Base-by-base conservation (phyloP, 768 basidiomycete species). In the Serpula lacrymans region DNA sequence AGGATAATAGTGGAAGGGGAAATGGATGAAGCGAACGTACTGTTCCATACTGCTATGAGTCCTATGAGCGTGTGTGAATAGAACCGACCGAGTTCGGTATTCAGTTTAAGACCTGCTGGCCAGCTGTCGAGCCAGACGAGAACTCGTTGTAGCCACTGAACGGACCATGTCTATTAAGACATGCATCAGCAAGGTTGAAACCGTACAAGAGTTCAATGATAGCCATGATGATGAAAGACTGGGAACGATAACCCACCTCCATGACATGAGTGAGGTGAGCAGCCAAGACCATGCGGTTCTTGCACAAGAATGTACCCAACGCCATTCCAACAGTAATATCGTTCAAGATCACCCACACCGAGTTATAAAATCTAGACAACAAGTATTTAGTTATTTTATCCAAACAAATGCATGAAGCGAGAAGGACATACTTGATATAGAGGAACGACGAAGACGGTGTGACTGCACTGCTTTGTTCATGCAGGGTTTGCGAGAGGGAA, bases 21-120 rank as follows among this genome's bases (percentile, higher is more conserved):
- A 6, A 60, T 57, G 18, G 22, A 22, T 24, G 30, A 42, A 43
- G 24, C 7, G 29, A 17, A 70, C 85, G 34, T 42, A 93, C 93
- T 64, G 5, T 74, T 78, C 90, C 91, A 97, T 2, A 75, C 51
- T 1, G 69, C 70, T 12, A 89, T 75, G 11, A 88, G 47, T 18
- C 72, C 73, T 3, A 83, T 68, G 36, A 96, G 82, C 0, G 76
- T 71, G 43, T 80, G 73, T n/a, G 83, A 79, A 53, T 90, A 86
- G 57, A 96, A 86, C 18, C 72, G 69, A 50, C 90, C 89, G n/a
- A 99, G 74, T 51, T 97, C 89, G 0, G 90, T 89, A 54, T 98
- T 98, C 38, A 99, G 80, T 62, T 99, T 99, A 28, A 99, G 66
- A 1, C 96, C 95, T 2, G 84, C 92, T 0, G 95, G 95, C 95